Evolutionary conservation across 331 rosid genomes (phyloP).

Genomic region (Cydonia oblonga): DNA sequence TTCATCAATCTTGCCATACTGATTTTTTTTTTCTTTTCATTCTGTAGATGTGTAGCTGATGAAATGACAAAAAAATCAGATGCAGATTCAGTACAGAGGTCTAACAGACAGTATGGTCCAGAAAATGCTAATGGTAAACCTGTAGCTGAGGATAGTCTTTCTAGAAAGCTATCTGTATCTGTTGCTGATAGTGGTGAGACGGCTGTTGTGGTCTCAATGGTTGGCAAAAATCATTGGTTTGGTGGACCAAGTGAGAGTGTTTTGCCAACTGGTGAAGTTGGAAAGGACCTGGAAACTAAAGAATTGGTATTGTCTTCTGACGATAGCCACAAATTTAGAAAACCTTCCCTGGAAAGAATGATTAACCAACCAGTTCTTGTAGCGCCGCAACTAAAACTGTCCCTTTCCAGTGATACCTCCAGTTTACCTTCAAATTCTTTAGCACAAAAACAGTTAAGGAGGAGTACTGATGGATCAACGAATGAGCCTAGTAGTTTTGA

Average conservation of each 20-base stretch:
- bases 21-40: neutral
- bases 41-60: slow-evolving; percentile 55
- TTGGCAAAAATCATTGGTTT: slow-evolving; percentile 42
- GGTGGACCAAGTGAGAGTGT: slow-evolving; percentile 35
- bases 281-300: slow-evolving; percentile 32
- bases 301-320: slow-evolving; percentile 30
- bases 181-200: slow-evolving; percentile 92
- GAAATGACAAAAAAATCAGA: slow-evolving; percentile 35
- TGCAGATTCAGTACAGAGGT: slow-evolving; percentile 25
- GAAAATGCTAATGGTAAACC: slow-evolving; percentile 25
- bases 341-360: slow-evolving; percentile 14
- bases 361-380: slow-evolving; percentile 23
- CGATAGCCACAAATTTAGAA: slow-evolving; percentile 22
- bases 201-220: slow-evolving; percentile 82
- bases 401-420: slow-evolving; percentile 40
- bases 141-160: slow-evolving; percentile 35
- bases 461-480: slow-evolving; percentile 27
- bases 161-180: slow-evolving; percentile 62
- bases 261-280: slow-evolving; percentile 34
- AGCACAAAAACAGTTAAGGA: slow-evolving; percentile 24
- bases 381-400: slow-evolving; percentile 48
- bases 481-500: slow-evolving; percentile 27
- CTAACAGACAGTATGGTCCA: slow-evolving; percentile 19
- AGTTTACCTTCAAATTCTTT: slow-evolving; percentile 39
- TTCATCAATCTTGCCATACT: slow-evolving; percentile 4